Conservation (phyloP, 306 rosid species). For the Purshia tridentata region DNA sequence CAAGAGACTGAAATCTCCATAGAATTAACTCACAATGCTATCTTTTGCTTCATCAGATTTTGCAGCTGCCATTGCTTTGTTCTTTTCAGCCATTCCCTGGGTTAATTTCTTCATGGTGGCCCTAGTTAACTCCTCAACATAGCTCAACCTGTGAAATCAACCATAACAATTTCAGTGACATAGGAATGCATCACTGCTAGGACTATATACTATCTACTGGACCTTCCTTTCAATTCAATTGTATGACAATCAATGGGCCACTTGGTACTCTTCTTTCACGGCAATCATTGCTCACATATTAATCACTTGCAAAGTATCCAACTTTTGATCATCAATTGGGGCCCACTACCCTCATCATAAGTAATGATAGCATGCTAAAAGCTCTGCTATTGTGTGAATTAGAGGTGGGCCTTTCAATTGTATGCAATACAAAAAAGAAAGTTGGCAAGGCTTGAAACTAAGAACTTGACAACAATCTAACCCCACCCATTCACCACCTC, state of each 20-base stretch:
- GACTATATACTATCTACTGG: no score
- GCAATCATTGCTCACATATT: not conserved
- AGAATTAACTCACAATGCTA: constrained; percentile 60
- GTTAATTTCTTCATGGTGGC: constrained; percentile 94
- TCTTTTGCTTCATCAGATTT: constrained; percentile 90
- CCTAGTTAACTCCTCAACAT: constrained; percentile 80
- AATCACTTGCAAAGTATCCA: not conserved
- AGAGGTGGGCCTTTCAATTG: not conserved
- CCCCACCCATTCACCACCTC: not conserved
- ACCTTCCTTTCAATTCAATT: not conserved
- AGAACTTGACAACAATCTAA: not conserved
- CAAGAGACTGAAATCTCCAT: constrained; percentile 19
- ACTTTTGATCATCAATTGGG: not conserved
- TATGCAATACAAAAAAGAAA: not conserved
- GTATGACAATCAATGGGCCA: not conserved
- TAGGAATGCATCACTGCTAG: not conserved
- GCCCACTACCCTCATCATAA: not conserved
- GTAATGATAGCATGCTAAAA: not conserved
- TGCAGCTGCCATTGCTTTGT: constrained; percentile 90
- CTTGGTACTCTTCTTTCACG: not conserved
- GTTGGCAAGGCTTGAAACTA: not conserved
- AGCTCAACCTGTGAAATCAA: constrained; percentile 63
- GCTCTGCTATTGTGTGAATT: not conserved
- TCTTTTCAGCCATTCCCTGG: constrained; percentile 95
- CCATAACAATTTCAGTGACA: not conserved